Base-by-base conservation (phyloP, 148 eudicot species). In the Chenopodium quinoa region DNA sequence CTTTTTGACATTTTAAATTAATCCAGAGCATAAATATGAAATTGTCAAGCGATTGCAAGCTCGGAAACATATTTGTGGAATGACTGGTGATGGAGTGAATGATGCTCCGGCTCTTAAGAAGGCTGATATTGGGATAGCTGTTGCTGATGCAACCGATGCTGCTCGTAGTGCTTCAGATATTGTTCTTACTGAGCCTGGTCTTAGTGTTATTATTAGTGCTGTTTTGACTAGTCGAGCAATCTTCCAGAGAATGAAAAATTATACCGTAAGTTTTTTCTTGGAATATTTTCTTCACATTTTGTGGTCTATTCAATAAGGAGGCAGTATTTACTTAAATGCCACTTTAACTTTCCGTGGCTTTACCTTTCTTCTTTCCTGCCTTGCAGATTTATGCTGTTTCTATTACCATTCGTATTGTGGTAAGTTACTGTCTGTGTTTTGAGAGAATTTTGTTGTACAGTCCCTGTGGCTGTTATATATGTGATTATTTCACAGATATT, bases 81-180 rank as follows among this genome's bases (percentile, higher is more conserved):
- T 96, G 99, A 96, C 99, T 81, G 99, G 99, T 81, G 99, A 96
- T 83, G 99, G 99, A 75, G 98, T 96, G 70, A 96, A 96, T 79
- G 99, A 96, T 77, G 99, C 99, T 78, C 99, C 99, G 68, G 99
- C 99, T 79, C 90, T 96, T 63, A 96, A 96, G 88, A 96, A 96
- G 84, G 99, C 99, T 75, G 99, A 96, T 82, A 96, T 96, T 71
- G 99, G 99, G n/a, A 96, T 96, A 86, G 99, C 99, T 80, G 99
- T 96, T 82, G 99, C 90, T 81, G 99, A 96, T 91, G 99, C 99
- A 71, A 96, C 99, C 31, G 99, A 96, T 85, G 99, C 99, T 52
- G 99, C 99, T 83, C 93, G 99, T 72, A 92, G 99, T 89, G 99
- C 99, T 81, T 96, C 99, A 23, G 99, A 96, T 76, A 96, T 96